These are phyloP conservation scores for Sarcodon sp. DNA, from an alignment of 768 basidiomycete genomes.

Conservation along the genomic window DNA sequence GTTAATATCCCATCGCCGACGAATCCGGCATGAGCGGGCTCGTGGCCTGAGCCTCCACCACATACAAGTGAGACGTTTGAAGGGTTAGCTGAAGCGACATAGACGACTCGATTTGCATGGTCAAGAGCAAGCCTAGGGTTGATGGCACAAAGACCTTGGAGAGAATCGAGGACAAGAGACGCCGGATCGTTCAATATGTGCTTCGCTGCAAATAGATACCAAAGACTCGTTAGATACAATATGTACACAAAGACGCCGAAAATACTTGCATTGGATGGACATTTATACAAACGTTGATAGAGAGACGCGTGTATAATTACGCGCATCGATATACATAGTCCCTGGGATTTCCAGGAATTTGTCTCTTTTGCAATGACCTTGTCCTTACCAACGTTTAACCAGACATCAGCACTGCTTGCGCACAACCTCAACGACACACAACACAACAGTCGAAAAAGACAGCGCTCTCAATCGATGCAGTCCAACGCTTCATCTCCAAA, in stretches of 20 bases:
- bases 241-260: not conserved
- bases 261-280: not conserved
- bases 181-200: slow-evolving; percentile 70
- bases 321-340: not conserved
- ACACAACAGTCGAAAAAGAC: slow-evolving; percentile 41
- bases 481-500: slow-evolving; percentile 69
- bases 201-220: slow-evolving; percentile 34
- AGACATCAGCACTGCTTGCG: not conserved
- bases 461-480: slow-evolving; percentile 65
- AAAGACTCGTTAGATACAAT: slow-evolving; percentile 11
- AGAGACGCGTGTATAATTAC: not conserved
- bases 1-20: slow-evolving; percentile 80
- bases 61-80: slow-evolving; percentile 68
- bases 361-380: slow-evolving; percentile 1
- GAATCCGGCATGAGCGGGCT: slow-evolving; percentile 81
- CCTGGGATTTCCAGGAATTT: not conserved
- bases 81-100: slow-evolving; percentile 39
- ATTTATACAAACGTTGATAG: not conserved
- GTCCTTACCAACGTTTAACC: not conserved
- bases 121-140: slow-evolving; percentile 71
- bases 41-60: slow-evolving; percentile 84
- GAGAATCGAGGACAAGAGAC: slow-evolving; percentile 65
- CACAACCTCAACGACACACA: not conserved
- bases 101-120: slow-evolving; percentile 57
- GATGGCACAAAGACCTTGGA: slow-evolving; percentile 54